Evolutionary conservation across 768 basidiomycete species (phyloP).

Genomic region (Collybiopsis luxurians): DNA sequence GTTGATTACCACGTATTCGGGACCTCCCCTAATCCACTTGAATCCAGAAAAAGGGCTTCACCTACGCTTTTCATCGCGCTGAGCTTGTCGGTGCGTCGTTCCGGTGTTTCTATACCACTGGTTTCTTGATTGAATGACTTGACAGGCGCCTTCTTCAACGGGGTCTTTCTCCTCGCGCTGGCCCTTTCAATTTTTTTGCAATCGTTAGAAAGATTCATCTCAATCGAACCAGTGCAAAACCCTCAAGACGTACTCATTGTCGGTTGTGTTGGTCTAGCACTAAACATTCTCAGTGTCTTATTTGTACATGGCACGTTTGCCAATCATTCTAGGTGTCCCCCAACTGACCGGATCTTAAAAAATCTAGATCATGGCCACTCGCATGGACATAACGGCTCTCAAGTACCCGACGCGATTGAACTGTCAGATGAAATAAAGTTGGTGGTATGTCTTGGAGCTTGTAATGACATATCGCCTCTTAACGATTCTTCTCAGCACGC

Average conservation of each 20-base stretch:
- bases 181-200: slow-evolving; percentile 52
- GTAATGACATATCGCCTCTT: background rate
- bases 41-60: slow-evolving; percentile 44
- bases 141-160: slow-evolving; percentile 52
- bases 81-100: slow-evolving; percentile 47
- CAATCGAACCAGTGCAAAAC: slow-evolving; percentile 28
- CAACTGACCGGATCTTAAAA: no score
- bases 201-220: slow-evolving; percentile 52
- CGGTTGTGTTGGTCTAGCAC: slow-evolving; percentile 42
- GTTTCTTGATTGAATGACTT: no score
- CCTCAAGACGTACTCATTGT: slow-evolving; percentile 31
- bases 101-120: no score
- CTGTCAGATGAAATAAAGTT: slow-evolving; percentile 5
- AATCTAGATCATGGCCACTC: slow-evolving; percentile 39
- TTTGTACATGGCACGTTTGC: slow-evolving; percentile 38
- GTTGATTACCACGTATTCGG: background rate
- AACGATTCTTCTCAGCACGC: slow-evolving; percentile 34
- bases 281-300: slow-evolving; percentile 47
- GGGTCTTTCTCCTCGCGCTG: slow-evolving; percentile 50
- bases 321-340: no score
- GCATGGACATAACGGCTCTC: slow-evolving; percentile 13
- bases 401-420: background rate
- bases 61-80: slow-evolving; percentile 54
- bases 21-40: background rate
- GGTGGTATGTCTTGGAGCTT: background rate